Evolutionary conservation across 1,284 basidiomycete genomes (phyloP).

Genomic region (Sporisorium exsertum): DNA sequence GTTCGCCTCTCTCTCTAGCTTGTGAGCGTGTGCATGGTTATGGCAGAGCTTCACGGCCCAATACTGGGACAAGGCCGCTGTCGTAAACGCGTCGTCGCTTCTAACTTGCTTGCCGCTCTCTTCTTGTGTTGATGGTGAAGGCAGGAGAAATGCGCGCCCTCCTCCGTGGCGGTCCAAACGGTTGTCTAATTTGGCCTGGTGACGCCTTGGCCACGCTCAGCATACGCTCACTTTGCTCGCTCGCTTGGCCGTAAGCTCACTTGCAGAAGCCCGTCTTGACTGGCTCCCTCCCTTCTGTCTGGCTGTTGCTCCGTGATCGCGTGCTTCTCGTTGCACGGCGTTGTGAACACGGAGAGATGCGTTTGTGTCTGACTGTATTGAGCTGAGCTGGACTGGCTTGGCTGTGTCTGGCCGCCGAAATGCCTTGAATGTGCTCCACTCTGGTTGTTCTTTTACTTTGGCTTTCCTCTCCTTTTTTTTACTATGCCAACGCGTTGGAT

Average conservation of each 20-base stretch:
- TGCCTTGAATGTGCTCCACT: not conserved
- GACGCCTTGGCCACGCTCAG: no score
- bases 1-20: no score
- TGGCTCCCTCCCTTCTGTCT: no score
- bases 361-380: not conserved
- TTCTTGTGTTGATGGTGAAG: no score
- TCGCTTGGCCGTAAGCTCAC: no score
- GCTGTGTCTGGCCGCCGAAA: not conserved
- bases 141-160: not conserved
- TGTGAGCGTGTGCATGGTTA: no score
- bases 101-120: no score
- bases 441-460: not conserved
- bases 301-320: no score
- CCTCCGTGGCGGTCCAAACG: not conserved
- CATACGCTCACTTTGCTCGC: no score
- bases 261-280: no score
- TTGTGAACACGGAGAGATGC: not conserved
- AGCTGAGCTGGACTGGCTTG: not conserved
- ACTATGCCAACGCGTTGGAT: not conserved
- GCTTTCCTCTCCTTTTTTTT: not conserved
- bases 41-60: no score
- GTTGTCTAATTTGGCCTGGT: not conserved
- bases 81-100: slow-evolving; percentile 7
- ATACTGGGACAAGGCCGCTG: not conserved
- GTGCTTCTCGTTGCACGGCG: not conserved